Evolutionary conservation across 2,329 filamentous ascomycete genomes (phyloP).

Genomic region (Hypoxylon rubiginosum): DNA sequence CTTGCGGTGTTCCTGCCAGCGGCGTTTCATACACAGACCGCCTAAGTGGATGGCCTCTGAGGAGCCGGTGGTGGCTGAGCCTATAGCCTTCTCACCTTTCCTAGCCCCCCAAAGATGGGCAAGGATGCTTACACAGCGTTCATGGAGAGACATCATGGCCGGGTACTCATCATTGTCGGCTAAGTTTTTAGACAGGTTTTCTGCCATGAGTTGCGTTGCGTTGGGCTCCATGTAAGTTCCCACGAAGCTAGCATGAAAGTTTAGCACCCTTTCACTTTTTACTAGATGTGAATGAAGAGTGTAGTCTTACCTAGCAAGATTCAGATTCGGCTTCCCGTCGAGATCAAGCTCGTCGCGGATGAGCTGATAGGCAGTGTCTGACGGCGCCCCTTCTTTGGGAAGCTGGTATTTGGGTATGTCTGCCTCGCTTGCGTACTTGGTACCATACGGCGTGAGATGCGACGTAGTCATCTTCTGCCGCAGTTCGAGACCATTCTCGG

Average conservation of each 20-base stretch:
- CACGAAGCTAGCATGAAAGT: conserved; percentile 66
- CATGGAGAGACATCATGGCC: conserved; percentile 70
- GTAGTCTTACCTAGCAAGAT: conserved; percentile 66
- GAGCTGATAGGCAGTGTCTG: conserved; percentile 75
- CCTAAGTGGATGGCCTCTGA: conserved; percentile 79
- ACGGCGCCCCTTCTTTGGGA: conserved; percentile 68
- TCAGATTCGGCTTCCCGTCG: conserved; percentile 76
- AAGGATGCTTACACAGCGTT: conserved; percentile 77
- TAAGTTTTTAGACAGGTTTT: conserved; percentile 79
- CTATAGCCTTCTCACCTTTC: conserved; percentile 73
- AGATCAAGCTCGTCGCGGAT: conserved; percentile 73
- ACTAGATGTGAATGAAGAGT: conserved; percentile 12
- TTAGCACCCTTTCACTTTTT: conserved; percentile 14
- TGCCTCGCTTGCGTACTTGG: conserved; percentile 65
- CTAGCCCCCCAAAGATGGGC: conserved; percentile 75
- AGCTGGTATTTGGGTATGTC: conserved; percentile 73
- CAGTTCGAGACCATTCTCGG: conserved; percentile 53
- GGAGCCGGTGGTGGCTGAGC: conserved; percentile 78
- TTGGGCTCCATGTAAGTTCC: conserved; percentile 79
- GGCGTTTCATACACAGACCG: conserved; percentile 79
- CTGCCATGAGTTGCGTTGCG: conserved; percentile 73
- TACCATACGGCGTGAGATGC: conserved; percentile 70
- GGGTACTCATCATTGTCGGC: conserved; percentile 78
- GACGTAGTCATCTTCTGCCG: conserved; percentile 59
- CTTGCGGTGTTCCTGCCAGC: conserved; percentile 75